Evolutionary conservation across 2,329 filamentous ascomycete species (phyloP), one percentile per base, ranked within the genome.

Genomic region (Apiospora phragmitis): DNA sequence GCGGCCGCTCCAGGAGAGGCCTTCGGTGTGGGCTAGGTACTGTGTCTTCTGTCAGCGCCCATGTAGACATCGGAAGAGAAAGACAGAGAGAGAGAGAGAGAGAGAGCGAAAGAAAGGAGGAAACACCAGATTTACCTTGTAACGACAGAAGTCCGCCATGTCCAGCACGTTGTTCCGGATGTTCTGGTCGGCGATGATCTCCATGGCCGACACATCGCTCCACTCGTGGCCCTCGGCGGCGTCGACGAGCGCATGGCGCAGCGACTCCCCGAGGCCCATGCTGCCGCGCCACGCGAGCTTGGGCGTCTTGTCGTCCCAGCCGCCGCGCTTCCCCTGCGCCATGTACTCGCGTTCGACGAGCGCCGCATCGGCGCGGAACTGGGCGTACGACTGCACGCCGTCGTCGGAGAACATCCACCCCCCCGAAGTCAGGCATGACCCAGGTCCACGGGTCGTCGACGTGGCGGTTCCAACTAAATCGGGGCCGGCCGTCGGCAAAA

Each of bases 1-100:
- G 3, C 85, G 83, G 4, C 86, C 86, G 9, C 86, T 88, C 77
- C 86, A 88, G 9, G 84, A 86, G 62, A 84, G 83, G 0, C 86
- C 86, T 75, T 88, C 86, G 1, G 85, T 85, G 70, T 88, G 85
- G 4, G 84, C 83, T 1, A 87, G 81, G 74, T 84, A 88, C 78
- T 85, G 86, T 14, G 26, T 8, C 5, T 21, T 4, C 16, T 59
- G 16, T 59, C 29, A 59, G 51, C 47, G 6, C n/a, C n/a, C n/a
- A n/a, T n/a, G n/a, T n/a, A n/a, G n/a, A n/a, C n/a, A n/a, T n/a
- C n/a, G n/a, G n/a, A n/a, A n/a, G n/a, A n/a, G n/a, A n/a, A n/a
- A n/a, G n/a, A n/a, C n/a, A n/a, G n/a, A n/a, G n/a, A n/a, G n/a
- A n/a, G n/a, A n/a, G n/a, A n/a, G n/a, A n/a, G n/a, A n/a, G n/a